These are phyloP conservation scores for Cicer cuneatum DNA, from an alignment of 306 rosid species.

Conservation along the genomic window DNA sequence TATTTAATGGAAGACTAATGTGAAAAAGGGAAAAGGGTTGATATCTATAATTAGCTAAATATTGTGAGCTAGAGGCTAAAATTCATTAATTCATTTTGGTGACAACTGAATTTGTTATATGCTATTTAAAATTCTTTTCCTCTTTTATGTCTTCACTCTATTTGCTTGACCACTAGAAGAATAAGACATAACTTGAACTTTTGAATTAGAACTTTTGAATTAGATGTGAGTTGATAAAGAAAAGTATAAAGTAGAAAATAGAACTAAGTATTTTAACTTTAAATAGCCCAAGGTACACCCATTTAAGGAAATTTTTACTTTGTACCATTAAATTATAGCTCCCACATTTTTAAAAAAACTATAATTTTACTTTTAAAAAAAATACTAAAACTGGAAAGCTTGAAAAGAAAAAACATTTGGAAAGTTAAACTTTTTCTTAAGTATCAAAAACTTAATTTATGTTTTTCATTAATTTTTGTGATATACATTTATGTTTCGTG, in stretches of 20 bases:
- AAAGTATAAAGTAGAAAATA: constrained; percentile 38
- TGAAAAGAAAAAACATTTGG: no score
- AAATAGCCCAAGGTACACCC: constrained; percentile 14
- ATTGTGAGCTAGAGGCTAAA: constrained; percentile 21
- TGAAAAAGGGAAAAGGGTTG: constrained; percentile 24
- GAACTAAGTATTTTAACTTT: constrained; percentile 12
- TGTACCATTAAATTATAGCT: no score
- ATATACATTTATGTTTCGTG: no score
- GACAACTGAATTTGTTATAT: background rate
- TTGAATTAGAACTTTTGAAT: constrained; percentile 30
- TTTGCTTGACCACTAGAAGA: constrained; percentile 35
- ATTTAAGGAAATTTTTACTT: background rate
- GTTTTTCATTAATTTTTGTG: no score
- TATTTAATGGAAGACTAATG: constrained; percentile 25
- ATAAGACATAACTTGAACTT: constrained; percentile 30
- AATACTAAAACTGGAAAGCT: no score
- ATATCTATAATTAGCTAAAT: background rate
- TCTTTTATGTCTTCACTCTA: constrained; percentile 43
- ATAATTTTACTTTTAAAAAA: no score
- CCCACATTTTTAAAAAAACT: no score
- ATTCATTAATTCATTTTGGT: constrained; percentile 25
- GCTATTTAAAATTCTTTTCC: constrained; percentile 32
- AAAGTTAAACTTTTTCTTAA: no score
- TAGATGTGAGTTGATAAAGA: constrained; percentile 21
- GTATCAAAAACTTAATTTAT: no score